Evolutionary conservation across 2,329 filamentous ascomycete genomes (phyloP), one percentile per base, ranked within the genome.

Genomic region (Xylariaceae sp.): DNA sequence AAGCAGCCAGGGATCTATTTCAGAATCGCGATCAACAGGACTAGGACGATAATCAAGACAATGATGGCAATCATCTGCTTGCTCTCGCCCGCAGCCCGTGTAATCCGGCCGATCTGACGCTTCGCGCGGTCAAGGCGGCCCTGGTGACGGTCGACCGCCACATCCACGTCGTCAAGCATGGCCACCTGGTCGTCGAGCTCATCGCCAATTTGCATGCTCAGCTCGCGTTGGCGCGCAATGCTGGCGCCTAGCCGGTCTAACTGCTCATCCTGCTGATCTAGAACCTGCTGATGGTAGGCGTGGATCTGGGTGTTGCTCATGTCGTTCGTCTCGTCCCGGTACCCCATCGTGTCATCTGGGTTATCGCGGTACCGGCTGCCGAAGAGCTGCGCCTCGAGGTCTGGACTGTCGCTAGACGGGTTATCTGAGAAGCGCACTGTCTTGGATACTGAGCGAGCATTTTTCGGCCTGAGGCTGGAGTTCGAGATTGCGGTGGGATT

Each of bases 161-260:
- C 82, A 68, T 97, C 94, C 37, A 95, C 85, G 65, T 96, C 93
- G 70, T 97, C 93, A 24, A 99, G 79, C 78, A 99, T 79, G 63
- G 88, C 81, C 30, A 95, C 89, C 67, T 99, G 94, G 63, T 86
- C 88, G 65, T 97, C 94, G 29, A 99, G 80, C 78, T 99, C 94
- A 70, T 97, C 90, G 24, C 94, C 93, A 66, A 99, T 97, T 76
- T 94, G 91, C 77, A 97, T 95, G 69, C 88, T 92, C 57, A 99
- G 79, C 75, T 97, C 91, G 43, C 95, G 81, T 77, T 97, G 94
- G 32, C 94, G 84, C 3, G 89, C 83, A 63, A 99, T 97, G 53
- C 85, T 91, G 66, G 86, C 84, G n/a, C 92, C 91, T 3, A 99
- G 77, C 8, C 82, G 80, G 70, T 97, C 93, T n/a, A 99, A 81